Percentiles rank a stretch among this genome's conserved stretches.
phyloP scores from a whole-genome alignment of 2,329 filamentous ascomycete species.

The Penicillium sp. region DNA sequence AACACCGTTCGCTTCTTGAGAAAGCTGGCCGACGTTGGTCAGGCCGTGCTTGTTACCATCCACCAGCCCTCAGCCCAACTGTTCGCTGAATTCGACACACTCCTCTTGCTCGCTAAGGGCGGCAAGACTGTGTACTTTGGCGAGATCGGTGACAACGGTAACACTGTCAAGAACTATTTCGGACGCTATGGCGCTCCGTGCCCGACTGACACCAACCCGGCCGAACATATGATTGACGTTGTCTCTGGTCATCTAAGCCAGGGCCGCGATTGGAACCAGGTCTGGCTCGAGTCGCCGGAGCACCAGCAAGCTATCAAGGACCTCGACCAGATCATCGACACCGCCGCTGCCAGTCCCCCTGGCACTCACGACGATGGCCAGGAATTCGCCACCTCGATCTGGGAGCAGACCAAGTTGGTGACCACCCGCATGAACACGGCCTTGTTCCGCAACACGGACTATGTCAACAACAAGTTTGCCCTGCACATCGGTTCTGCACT shows the following conservation, averaged over 20 bases:
- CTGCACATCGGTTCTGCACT: slow-evolving; percentile 55
- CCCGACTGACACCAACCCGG: slow-evolving; percentile 62
- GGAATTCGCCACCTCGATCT: slow-evolving; percentile 68
- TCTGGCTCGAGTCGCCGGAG: slow-evolving; percentile 68
- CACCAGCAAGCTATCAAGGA: slow-evolving; percentile 59
- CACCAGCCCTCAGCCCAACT: slow-evolving; percentile 69
- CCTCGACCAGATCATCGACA: slow-evolving; percentile 63
- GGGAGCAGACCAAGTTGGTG: slow-evolving; percentile 65
- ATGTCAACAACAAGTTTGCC: slow-evolving; percentile 65
- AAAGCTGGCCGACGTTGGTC: slow-evolving; percentile 65
- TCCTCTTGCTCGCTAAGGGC: slow-evolving; percentile 65
- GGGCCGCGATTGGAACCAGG: slow-evolving; percentile 68
- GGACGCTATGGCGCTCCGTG: slow-evolving; percentile 64
- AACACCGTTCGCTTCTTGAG: slow-evolving; percentile 67
- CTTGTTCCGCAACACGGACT: slow-evolving; percentile 68
- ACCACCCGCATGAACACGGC: slow-evolving; percentile 67
- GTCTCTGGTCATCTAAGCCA: slow-evolving; percentile 53
- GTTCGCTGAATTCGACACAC: slow-evolving; percentile 70
- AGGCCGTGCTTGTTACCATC: slow-evolving; percentile 71
- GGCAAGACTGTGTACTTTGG: slow-evolving; percentile 75
- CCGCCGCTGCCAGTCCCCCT: slow-evolving; percentile 45
- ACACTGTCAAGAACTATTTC: slow-evolving; percentile 67
- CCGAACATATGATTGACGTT: slow-evolving; percentile 59
- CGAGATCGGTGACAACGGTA: slow-evolving; percentile 64
- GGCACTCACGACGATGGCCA: slow-evolving; percentile 46